A percentile compares a stretch with the other conserved stretches of the same genome.
Evolutionary conservation across 768 basidiomycete genomes (phyloP).

Genomic region (Pleurotus eryngii): DNA sequence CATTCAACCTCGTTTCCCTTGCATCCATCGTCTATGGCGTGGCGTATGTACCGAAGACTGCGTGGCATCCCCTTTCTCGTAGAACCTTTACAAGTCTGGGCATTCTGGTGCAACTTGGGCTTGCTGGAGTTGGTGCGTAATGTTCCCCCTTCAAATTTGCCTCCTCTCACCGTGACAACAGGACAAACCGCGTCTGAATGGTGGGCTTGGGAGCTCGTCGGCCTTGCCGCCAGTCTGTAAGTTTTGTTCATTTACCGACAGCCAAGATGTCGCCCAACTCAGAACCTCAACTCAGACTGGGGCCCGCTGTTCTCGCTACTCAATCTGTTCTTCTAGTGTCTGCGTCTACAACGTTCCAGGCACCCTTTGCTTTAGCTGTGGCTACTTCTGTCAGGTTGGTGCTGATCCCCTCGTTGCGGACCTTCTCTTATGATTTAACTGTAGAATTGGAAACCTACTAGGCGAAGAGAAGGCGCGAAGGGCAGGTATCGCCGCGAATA

Average conservation of each 20-base stretch:
- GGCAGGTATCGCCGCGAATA: slow-evolving; percentile 64
- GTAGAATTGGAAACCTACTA: slow-evolving; percentile 82
- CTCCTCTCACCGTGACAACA: slow-evolving; percentile 11
- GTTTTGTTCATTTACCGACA: slow-evolving; percentile 8
- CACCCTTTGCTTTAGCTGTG: slow-evolving; percentile 78
- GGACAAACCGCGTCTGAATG: slow-evolving; percentile 87
- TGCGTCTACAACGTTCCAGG: slow-evolving; percentile 75
- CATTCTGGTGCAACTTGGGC: slow-evolving; percentile 67
- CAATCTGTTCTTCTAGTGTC: slow-evolving; percentile 85
- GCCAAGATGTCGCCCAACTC: too few species aligned
- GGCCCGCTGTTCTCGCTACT: slow-evolving; percentile 78
- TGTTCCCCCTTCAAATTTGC: not conserved
- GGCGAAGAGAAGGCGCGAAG: slow-evolving; percentile 76
- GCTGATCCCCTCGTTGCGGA: not conserved
- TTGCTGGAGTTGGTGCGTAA: slow-evolving; percentile 71
- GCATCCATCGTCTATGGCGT: slow-evolving; percentile 63
- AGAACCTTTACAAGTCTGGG: slow-evolving; percentile 67
- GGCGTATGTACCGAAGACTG: slow-evolving; percentile 59
- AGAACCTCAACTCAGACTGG: slow-evolving; percentile 46
- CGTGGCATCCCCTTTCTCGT: slow-evolving; percentile 76
- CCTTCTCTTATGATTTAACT: not conserved
- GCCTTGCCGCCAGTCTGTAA: slow-evolving; percentile 49
- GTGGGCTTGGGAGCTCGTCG: slow-evolving; percentile 95
- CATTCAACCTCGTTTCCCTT: slow-evolving; percentile 79
- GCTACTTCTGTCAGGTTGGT: slow-evolving; percentile 81